Percentiles rank a stretch among this genome's conserved stretches.
These are phyloP conservation scores for Olyra latifolia DNA, from an alignment of 176 grass and related monocot species.

Conservation along the genomic window DNA sequence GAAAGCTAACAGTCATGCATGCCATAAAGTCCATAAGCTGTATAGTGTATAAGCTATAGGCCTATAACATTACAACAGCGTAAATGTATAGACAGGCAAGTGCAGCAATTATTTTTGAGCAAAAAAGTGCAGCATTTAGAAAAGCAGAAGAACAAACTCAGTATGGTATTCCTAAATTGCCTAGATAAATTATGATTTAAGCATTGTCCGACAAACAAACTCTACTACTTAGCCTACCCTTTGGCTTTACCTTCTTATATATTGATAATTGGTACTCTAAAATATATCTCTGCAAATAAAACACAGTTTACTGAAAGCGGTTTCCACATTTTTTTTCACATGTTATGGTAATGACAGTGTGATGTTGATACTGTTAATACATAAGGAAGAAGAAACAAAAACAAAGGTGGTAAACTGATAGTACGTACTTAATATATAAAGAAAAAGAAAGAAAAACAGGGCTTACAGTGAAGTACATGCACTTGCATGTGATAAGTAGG, in stretches of 20 bases:
- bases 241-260: constrained; percentile 8
- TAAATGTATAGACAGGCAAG: constrained; percentile 12
- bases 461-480: constrained; percentile 88
- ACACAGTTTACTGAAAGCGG: neutral
- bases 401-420: neutral
- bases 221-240: neutral
- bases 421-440: neutral
- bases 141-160: neutral
- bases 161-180: constrained; percentile 4
- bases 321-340: neutral
- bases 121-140: neutral
- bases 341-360: neutral
- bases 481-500: constrained; percentile 89
- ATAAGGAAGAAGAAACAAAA: constrained; percentile 15
- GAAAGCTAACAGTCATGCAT: constrained; percentile 26
- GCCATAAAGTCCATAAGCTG: neutral
- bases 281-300: neutral
- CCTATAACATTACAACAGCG: constrained; percentile 6
- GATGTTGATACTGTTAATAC: constrained; percentile 9
- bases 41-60: too few relatives aligned
- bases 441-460: constrained; percentile 12
- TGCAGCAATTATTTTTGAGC: too few relatives aligned
- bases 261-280: neutral
- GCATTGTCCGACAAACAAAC: neutral
- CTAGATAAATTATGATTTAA: neutral